phyloP scores from a whole-genome alignment of 352 stramenopile genomes.

The Phytophthora fragariaefolia region DNA sequence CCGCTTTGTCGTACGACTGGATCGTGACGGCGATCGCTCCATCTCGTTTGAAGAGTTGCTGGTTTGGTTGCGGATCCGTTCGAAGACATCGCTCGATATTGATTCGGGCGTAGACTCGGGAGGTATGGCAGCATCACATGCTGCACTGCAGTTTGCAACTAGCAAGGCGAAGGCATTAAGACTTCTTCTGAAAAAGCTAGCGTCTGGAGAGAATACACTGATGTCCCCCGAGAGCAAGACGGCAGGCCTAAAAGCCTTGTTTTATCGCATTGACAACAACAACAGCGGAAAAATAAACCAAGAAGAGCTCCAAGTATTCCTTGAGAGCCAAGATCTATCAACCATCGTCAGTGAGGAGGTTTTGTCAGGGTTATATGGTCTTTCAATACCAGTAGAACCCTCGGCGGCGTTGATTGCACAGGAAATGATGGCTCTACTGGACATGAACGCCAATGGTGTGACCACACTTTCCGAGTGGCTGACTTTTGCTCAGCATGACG shows the following conservation, averaged over 20 bases:
- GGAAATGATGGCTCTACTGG: conserved; percentile 49
- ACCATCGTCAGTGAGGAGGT: conserved; percentile 14
- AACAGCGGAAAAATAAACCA: conserved; percentile 61
- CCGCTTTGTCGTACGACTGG: conserved; percentile 58
- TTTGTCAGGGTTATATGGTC: conserved; percentile 25
- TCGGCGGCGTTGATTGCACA: conserved; percentile 29
- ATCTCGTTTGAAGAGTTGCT: conserved; percentile 80
- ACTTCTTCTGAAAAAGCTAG: conserved; percentile 30
- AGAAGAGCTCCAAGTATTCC: conserved; percentile 57
- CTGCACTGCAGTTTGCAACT: conserved; percentile 18
- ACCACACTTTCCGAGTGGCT: conserved; percentile 64
- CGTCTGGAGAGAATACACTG: background rate
- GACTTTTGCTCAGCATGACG: conserved; percentile 39
- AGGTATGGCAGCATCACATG: background rate
- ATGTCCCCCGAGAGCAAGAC: conserved; percentile 6
- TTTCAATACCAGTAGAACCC: conserved; percentile 12
- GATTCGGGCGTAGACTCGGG: background rate
- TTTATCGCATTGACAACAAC: conserved; percentile 57
- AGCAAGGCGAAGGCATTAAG: conserved; percentile 26
- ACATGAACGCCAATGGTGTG: conserved; percentile 64
- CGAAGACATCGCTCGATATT: conserved; percentile 2
- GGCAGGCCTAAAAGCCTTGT: conserved; percentile 41
- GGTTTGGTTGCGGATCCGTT: conserved; percentile 59
- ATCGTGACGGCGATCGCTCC: conserved; percentile 55
- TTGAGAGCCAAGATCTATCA: conserved; percentile 30